phyloP scores from a whole-genome alignment of 495 filamentous ascomycete genomes.

The Chlorociboria aeruginascens region DNA sequence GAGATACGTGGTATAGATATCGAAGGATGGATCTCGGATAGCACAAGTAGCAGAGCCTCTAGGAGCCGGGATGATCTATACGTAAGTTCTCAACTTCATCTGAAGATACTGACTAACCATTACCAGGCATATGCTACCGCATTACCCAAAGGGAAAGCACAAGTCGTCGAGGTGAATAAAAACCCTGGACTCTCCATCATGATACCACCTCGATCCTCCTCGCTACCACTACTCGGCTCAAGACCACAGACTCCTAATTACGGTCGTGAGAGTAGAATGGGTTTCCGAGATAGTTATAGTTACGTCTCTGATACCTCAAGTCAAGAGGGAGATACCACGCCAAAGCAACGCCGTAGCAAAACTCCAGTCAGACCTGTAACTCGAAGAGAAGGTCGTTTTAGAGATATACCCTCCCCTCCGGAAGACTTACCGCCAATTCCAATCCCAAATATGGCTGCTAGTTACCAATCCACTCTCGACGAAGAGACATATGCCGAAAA shows the following conservation, averaged over 20 bases:
- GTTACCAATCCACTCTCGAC: background rate
- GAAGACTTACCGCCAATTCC: background rate
- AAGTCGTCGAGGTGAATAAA: conserved; percentile 6
- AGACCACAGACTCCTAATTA: background rate
- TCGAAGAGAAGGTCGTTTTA: background rate
- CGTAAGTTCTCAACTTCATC: conserved; percentile 2
- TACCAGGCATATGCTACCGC: conserved; percentile 7
- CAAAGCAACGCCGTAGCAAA: too few species aligned
- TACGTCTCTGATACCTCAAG: background rate
- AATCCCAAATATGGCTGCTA: background rate
- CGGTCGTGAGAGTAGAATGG: background rate
- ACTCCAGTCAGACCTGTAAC: background rate
- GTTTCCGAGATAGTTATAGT: background rate
- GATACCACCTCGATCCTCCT: conserved; percentile 8
- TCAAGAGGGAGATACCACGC: background rate
- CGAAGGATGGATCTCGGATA: background rate
- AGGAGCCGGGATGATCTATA: conserved; percentile 2
- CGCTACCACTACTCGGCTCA: background rate
- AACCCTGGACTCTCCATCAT: background rate
- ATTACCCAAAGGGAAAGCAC: conserved; percentile 5
- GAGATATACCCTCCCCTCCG: background rate
- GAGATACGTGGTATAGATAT: background rate
- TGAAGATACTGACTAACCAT: background rate
- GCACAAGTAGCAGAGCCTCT: background rate
- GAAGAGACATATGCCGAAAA: background rate